Evolutionary conservation across 164 flowering plant genomes (phyloP).

Genomic region (Nymphaea colorata): DNA sequence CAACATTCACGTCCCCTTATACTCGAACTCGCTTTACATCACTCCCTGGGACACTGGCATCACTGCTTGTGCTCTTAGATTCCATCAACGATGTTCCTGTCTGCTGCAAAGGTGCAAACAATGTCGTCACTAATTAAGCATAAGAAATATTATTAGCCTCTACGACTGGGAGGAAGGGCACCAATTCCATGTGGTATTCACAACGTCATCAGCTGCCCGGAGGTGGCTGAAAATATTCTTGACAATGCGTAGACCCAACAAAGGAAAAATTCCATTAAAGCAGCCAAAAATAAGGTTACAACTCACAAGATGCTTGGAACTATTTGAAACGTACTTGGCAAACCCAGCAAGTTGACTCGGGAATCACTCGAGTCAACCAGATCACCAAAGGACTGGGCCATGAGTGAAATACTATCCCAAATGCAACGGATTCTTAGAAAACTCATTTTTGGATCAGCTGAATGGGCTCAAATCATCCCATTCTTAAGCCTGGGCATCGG

Average conservation of each 20-base stretch:
- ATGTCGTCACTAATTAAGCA: background rate
- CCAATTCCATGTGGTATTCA: background rate
- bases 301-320: no score
- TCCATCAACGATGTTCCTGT: background rate
- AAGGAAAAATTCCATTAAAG: no score
- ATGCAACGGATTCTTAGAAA: no score
- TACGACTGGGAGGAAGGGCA: background rate
- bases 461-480: no score
- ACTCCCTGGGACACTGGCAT: conserved; percentile 61
- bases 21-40: conserved; percentile 52
- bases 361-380: no score
- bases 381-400: no score
- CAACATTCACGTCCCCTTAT: conserved; percentile 1
- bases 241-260: no score
- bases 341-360: no score
- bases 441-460: no score
- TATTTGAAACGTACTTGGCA: background rate
- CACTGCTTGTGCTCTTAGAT: conserved; percentile 27
- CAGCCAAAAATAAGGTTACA: no score
- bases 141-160: background rate
- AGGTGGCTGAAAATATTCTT: background rate
- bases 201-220: background rate
- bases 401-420: no score
- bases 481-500: no score
- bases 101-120: background rate